Percentiles rank a stretch among this genome's conserved stretches.
phyloP scores from a whole-genome alignment of 192 early-diverging fungal species.

The Borealophlyctis nickersoniae region DNA sequence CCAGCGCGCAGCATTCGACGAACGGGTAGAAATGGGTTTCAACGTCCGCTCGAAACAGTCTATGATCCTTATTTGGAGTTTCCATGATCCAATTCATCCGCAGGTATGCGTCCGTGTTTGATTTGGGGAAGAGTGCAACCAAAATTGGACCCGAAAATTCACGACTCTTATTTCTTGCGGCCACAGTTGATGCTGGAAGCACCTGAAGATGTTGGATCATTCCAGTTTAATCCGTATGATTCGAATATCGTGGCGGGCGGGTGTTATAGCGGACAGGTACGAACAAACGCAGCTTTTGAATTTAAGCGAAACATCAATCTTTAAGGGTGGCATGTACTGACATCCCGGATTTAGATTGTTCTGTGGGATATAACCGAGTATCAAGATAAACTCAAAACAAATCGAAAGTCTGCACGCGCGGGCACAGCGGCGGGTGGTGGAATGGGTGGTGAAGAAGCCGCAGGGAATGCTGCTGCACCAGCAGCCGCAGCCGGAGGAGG shows the following conservation, averaged over 20 bases:
- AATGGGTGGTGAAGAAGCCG: not conserved
- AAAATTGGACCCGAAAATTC: constrained; percentile 8
- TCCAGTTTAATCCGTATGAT: constrained; percentile 55
- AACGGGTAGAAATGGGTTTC: constrained; percentile 45
- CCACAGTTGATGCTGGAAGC: constrained; percentile 58
- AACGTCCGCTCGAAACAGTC: constrained; percentile 38
- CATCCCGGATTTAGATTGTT: constrained; percentile 30
- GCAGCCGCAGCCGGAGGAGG: constrained; percentile 8
- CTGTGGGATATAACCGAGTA: constrained; percentile 62
- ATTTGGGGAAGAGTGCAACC: not conserved
- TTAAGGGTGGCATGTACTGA: too few species aligned
- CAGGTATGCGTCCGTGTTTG: constrained; percentile 26
- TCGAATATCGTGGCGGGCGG: constrained; percentile 57
- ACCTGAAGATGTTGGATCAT: constrained; percentile 55
- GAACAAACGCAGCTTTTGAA: too few species aligned
- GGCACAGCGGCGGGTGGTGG: not conserved
- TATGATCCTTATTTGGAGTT: constrained; percentile 62
- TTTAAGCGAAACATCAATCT: not conserved
- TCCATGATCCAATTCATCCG: constrained; percentile 64
- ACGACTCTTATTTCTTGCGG: not conserved
- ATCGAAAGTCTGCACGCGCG: constrained; percentile 32
- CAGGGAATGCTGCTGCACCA: not conserved
- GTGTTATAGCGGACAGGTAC: constrained; percentile 54
- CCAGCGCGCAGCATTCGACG: constrained; percentile 49
- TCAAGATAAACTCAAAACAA: constrained; percentile 53